Conservation (phyloP, 441 rosid genomes). For the Gossypium davidsonii region DNA sequence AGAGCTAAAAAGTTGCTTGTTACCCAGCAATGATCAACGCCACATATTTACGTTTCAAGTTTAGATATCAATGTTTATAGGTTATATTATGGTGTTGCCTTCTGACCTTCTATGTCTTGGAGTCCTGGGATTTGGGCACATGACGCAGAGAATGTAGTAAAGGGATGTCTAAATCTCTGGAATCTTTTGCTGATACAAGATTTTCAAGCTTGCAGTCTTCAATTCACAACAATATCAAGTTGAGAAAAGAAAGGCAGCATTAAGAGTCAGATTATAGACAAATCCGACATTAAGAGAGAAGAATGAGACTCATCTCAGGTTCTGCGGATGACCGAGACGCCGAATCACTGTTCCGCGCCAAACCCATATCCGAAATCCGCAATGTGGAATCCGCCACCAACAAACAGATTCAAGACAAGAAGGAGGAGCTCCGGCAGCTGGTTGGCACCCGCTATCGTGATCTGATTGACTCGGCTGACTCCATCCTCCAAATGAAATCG, state of each 20-base stretch:
- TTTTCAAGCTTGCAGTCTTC: background rate
- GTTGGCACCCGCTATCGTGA: conserved; percentile 89
- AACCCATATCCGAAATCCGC: conserved; percentile 71
- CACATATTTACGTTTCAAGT: too few species aligned
- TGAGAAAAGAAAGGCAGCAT: background rate
- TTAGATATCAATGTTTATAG: too few species aligned
- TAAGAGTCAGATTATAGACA: too few species aligned
- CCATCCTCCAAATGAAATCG: conserved; percentile 85
- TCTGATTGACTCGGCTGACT: conserved; percentile 91
- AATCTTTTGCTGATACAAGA: too few species aligned
- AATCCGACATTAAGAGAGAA: background rate
- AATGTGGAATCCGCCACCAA: conserved; percentile 58
- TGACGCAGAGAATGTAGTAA: too few species aligned
- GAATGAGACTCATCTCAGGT: conserved; percentile 7
- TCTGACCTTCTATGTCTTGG: too few species aligned
- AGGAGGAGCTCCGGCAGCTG: conserved; percentile 85
- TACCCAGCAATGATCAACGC: too few species aligned
- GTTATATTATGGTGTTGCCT: too few species aligned
- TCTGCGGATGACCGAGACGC: conserved; percentile 66
- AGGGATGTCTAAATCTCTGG: too few species aligned
- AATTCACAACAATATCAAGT: background rate
- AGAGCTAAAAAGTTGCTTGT: too few species aligned
- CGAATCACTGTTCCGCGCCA: conserved; percentile 73
- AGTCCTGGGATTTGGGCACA: too few species aligned
- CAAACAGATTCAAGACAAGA: conserved; percentile 81